Percentiles rank a stretch among this genome's conserved stretches.
These are phyloP conservation scores for Plasmopara halstedii DNA, from an alignment of 352 stramenopile genomes.

Conservation along the genomic window DNA sequence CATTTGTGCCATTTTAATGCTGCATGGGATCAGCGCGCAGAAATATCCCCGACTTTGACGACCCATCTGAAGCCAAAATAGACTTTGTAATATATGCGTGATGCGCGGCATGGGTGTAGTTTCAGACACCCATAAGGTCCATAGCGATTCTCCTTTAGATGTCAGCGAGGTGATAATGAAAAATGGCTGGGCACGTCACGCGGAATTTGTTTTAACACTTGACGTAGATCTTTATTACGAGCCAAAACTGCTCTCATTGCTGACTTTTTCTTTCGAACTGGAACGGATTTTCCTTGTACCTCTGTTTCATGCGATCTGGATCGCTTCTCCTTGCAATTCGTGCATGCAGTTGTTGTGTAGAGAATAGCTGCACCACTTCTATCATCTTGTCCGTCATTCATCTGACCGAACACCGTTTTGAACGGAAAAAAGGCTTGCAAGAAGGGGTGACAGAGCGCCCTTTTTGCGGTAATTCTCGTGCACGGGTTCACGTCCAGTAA, in stretches of 20 bases:
- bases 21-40: conserved; percentile 36
- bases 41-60: conserved; percentile 8
- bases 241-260: conserved; percentile 9
- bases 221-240: conserved; percentile 24
- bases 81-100: not conserved
- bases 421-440: conserved; percentile 65
- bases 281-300: not conserved
- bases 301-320: conserved; percentile 1
- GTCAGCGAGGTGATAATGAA: conserved; percentile 16
- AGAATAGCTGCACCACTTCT: not conserved
- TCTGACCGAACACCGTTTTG: conserved; percentile 35
- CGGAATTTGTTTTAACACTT: conserved; percentile 24
- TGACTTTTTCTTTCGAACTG: conserved; percentile 12
- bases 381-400: conserved; percentile 2
- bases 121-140: too few species aligned
- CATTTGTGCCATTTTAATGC: conserved; percentile 34
- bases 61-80: conserved; percentile 6
- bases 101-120: not conserved
- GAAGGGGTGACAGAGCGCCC: conserved; percentile 61
- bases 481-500: conserved; percentile 44
- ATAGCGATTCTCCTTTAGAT: not conserved
- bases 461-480: conserved; percentile 35
- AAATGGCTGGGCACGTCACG: conserved; percentile 8
- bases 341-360: conserved; percentile 1
- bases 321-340: conserved; percentile 14